Conservation (phyloP, 2,329 filamentous ascomycete genomes). For the Arthrobotrys iridis region DNA sequence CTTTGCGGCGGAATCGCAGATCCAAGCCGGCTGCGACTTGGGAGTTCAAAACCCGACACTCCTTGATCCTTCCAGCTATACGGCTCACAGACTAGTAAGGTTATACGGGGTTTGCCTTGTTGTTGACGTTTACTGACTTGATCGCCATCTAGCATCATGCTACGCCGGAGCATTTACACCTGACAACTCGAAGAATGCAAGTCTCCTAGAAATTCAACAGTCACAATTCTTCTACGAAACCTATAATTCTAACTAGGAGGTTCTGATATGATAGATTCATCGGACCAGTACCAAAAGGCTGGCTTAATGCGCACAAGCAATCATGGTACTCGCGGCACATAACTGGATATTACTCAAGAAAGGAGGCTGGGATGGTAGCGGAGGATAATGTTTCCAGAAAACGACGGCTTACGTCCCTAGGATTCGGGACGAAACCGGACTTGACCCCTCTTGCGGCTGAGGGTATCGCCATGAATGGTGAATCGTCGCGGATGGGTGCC, state of each 20-base stretch:
- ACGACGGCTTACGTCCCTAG: conserved; percentile 51
- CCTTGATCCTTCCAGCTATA: conserved; percentile 57
- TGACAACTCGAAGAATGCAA: conserved; percentile 58
- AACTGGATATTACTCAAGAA: conserved; percentile 56
- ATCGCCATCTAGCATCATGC: conserved; percentile 56
- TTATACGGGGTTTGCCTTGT: background rate
- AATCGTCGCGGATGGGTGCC: conserved; percentile 34
- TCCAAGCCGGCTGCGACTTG: conserved; percentile 34
- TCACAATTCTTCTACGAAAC: background rate
- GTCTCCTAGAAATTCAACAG: conserved; percentile 14
- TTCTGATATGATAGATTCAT: conserved; percentile 55
- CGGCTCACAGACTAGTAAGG: conserved; percentile 57
- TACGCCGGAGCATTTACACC: conserved; percentile 57
- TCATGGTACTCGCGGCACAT: conserved; percentile 58
- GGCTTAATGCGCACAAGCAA: conserved; percentile 57
- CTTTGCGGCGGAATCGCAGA: conserved; percentile 49
- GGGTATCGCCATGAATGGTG: conserved; percentile 2
- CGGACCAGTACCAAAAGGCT: conserved; percentile 58
- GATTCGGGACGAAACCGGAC: conserved; percentile 52
- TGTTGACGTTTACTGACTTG: too few species aligned
- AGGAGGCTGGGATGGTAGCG: conserved; percentile 55
- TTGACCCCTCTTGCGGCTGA: conserved; percentile 20
- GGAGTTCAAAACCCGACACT: conserved; percentile 27
- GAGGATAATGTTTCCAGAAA: conserved; percentile 55
- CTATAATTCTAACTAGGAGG: background rate